phyloP scores from a whole-genome alignment of 352 stramenopile genomes.

The Pilasporangium apinafurcum region DNA sequence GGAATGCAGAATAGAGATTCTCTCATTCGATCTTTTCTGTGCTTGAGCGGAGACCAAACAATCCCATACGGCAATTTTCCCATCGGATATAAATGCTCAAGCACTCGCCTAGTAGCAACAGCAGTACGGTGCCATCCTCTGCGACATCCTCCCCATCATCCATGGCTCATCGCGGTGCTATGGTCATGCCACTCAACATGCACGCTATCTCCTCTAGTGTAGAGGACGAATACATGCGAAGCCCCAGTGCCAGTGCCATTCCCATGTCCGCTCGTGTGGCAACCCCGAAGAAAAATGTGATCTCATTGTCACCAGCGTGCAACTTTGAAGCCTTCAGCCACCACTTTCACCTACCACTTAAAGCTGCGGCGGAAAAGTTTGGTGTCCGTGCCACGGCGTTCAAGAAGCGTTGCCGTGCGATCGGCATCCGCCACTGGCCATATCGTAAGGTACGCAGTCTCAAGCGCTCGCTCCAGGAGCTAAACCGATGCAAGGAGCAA shows the following conservation, averaged over 20 bases:
- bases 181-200: conserved; percentile 14
- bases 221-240: conserved; percentile 31
- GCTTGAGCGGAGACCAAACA: conserved; percentile 5
- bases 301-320: conserved; percentile 44
- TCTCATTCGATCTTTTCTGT: conserved; percentile 26
- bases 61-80: background rate
- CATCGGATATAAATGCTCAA: background rate
- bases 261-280: conserved; percentile 11
- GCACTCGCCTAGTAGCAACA: background rate
- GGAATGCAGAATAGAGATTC: too few relatives aligned
- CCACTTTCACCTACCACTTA: conserved; percentile 65
- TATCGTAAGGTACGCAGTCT: conserved; percentile 69
- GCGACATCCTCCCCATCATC: background rate
- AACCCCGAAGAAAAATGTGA: conserved; percentile 37
- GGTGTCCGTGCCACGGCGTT: conserved; percentile 65
- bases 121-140: conserved; percentile 2
- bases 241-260: conserved; percentile 10
- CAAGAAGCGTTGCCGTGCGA: conserved; percentile 68
- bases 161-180: background rate
- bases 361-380: conserved; percentile 67
- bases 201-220: conserved; percentile 15
- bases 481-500: conserved; percentile 49
- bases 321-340: conserved; percentile 69
- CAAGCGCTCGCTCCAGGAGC: conserved; percentile 60
- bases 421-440: conserved; percentile 68